These are phyloP conservation scores for Papilionanthe hybrid DNA, from an alignment of 116 monocot genomes.

Conservation along the genomic window DNA sequence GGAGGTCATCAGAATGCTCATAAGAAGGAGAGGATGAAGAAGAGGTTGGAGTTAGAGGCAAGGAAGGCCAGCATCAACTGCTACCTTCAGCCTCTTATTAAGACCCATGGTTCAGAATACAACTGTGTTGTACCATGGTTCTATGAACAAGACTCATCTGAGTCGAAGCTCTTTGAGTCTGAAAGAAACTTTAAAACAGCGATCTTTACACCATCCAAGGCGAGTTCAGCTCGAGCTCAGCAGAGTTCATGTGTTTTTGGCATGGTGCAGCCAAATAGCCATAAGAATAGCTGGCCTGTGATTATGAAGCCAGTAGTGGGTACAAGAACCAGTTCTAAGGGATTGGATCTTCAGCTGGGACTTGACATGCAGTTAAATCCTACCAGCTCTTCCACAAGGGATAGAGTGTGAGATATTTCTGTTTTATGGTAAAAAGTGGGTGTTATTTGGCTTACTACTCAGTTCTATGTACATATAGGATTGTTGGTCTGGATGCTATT, in stretches of 20 bases:
- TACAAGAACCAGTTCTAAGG: background rate
- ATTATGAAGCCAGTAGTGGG: slow-evolving; percentile 2
- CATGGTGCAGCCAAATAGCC: slow-evolving; percentile 3
- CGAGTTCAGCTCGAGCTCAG: background rate
- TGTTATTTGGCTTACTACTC: background rate
- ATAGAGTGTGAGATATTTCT: background rate
- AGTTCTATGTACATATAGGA: background rate
- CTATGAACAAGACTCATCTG: slow-evolving; percentile 12
- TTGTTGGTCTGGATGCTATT: background rate
- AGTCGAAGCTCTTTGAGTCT: slow-evolving; percentile 24
- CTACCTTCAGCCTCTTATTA: slow-evolving; percentile 57
- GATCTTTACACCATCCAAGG: background rate
- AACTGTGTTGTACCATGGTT: slow-evolving; percentile 9
- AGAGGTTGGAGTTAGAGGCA: slow-evolving; percentile 53
- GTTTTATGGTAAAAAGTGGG: slow-evolving; percentile 1
- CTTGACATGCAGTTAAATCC: background rate
- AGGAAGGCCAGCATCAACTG: slow-evolving; percentile 33
- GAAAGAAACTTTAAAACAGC: background rate
- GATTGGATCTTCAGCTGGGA: slow-evolving; percentile 9
- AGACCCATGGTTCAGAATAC: slow-evolving; percentile 21
- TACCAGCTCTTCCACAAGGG: background rate
- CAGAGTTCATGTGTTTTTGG: background rate
- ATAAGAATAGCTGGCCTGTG: background rate
- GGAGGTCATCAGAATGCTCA: slow-evolving; percentile 88
- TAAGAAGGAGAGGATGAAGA: slow-evolving; percentile 79